Conservation (phyloP, 768 basidiomycete genomes). For the Lentinula aciculospora region DNA sequence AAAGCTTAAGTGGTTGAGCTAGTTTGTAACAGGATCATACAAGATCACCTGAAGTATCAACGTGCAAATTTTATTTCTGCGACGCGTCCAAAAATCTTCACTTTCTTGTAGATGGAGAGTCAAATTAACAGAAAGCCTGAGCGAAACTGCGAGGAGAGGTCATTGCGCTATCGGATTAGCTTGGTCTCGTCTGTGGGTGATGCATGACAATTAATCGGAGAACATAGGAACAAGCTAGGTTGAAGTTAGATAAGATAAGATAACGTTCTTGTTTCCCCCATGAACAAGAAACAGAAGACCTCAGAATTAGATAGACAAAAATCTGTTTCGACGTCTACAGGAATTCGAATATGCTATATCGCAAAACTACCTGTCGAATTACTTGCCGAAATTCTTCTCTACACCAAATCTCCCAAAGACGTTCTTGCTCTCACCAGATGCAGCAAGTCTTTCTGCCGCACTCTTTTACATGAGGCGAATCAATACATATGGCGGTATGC, state of each 20-base stretch:
- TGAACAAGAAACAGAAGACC: background rate
- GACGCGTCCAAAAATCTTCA: too few relatives aligned
- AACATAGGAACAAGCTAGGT: background rate
- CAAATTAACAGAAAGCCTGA: background rate
- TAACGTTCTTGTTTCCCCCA: too few relatives aligned
- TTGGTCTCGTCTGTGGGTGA: background rate
- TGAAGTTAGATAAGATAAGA: background rate
- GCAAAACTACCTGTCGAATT: conserved; percentile 54
- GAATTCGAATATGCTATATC: background rate
- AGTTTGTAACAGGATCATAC: background rate
- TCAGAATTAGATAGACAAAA: background rate
- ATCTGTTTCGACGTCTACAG: background rate
- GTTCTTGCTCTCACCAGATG: conserved; percentile 56
- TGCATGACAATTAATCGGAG: background rate
- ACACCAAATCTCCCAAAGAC: conserved; percentile 42
- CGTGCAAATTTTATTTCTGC: too few relatives aligned
- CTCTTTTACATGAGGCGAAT: background rate
- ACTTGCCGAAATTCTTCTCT: conserved; percentile 54
- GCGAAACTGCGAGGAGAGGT: background rate
- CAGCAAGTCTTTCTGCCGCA: conserved; percentile 31
- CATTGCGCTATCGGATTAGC: background rate
- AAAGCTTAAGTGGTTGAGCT: background rate
- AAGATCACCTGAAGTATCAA: background rate
- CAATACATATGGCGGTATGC: conserved; percentile 55
- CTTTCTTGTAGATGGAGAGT: background rate